Conservation (phyloP, 2,329 filamentous ascomycete genomes). For the Fusarium sp. region DNA sequence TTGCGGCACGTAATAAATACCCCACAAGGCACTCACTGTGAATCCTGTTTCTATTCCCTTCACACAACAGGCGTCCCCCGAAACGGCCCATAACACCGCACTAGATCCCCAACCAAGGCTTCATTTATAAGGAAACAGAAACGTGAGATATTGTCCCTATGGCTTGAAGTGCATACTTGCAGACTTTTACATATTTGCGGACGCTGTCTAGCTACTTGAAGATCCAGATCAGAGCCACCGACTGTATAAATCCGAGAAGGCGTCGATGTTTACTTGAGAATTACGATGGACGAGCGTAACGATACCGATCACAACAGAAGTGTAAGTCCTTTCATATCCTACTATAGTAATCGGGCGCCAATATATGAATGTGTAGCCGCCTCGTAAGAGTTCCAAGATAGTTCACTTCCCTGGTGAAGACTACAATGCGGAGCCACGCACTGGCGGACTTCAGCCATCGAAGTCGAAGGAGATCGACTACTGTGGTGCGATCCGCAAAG, state of each 20-base stretch:
- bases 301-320: not conserved
- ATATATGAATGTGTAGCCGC: not conserved
- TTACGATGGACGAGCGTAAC: not conserved
- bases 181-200: not conserved
- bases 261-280: no score
- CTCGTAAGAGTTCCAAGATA: not conserved
- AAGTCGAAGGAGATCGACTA: not conserved
- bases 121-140: not conserved
- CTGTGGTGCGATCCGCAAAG: not conserved
- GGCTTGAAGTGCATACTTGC: not conserved
- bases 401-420: not conserved
- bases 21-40: not conserved
- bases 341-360: no score
- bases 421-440: not conserved
- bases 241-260: not conserved
- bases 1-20: not conserved
- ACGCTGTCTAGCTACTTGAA: not conserved
- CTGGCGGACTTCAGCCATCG: not conserved
- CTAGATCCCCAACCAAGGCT: not conserved
- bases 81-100: not conserved
- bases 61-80: not conserved
- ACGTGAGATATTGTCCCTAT: no score
- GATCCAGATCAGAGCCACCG: not conserved
- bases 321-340: not conserved
- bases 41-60: not conserved